These are phyloP conservation scores for Borealophlyctis nickersoniae DNA, from an alignment of 192 early-diverging fungal genomes.

Conservation along the genomic window DNA sequence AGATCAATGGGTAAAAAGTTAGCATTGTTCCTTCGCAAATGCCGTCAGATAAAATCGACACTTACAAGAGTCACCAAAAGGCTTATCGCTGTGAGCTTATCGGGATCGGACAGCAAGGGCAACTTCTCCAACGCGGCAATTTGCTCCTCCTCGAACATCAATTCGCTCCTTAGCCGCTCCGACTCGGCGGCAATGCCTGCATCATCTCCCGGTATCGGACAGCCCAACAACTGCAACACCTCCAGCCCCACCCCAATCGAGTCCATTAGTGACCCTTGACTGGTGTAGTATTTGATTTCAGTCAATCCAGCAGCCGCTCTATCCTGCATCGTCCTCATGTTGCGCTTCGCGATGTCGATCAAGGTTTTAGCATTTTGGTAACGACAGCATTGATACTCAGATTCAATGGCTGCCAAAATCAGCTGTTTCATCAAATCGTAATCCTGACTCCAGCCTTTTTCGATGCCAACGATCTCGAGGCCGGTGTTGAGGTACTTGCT, in stretches of 20 bases:
- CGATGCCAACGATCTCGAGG: slow-evolving; percentile 14
- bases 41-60: slow-evolving; percentile 11
- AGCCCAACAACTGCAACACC: slow-evolving; percentile 18
- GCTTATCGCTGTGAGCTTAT: slow-evolving; percentile 4
- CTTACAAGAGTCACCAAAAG: slow-evolving; percentile 10
- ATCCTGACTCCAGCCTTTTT: slow-evolving; percentile 19
- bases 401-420: slow-evolving; percentile 24
- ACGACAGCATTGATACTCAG: slow-evolving; percentile 13
- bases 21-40: not conserved
- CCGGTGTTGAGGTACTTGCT: slow-evolving; percentile 21
- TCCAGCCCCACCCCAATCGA: slow-evolving; percentile 22
- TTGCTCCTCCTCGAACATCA: not conserved
- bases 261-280: slow-evolving; percentile 15
- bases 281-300: slow-evolving; percentile 18
- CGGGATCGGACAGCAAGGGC: slow-evolving; percentile 1
- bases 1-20: not conserved
- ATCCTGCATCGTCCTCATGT: not conserved
- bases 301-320: slow-evolving; percentile 3
- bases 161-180: slow-evolving; percentile 6
- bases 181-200: slow-evolving; percentile 10
- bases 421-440: slow-evolving; percentile 23
- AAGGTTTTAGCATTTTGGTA: slow-evolving; percentile 12
- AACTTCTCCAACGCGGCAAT: slow-evolving; percentile 3
- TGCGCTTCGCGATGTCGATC: slow-evolving; percentile 9
- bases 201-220: slow-evolving; percentile 9